Conservation (phyloP, 1,139 yeast genomes). For the Yamadazyma pseudoaaseri region DNA sequence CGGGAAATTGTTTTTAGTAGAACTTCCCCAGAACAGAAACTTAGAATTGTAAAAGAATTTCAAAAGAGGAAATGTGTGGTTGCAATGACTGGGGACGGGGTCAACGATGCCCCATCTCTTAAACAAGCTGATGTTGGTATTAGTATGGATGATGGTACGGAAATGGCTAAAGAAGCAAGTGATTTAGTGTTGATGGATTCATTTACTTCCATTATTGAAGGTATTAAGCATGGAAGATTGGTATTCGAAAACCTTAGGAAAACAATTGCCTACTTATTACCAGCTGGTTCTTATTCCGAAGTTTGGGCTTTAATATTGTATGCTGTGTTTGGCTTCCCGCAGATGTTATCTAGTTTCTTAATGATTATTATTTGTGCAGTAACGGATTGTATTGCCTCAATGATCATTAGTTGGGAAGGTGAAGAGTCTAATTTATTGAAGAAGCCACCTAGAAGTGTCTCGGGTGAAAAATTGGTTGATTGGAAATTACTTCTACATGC, state of each 20-base stretch:
- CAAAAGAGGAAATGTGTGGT: slow-evolving; percentile 44
- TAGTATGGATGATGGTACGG: slow-evolving; percentile 51
- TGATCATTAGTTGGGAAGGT: slow-evolving; percentile 45
- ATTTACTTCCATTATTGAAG: slow-evolving; percentile 48
- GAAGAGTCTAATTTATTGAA: slow-evolving; percentile 44
- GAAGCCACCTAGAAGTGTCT: slow-evolving; percentile 43
- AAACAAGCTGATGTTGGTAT: slow-evolving; percentile 54
- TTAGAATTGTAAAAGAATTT: slow-evolving; percentile 47
- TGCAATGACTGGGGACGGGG: slow-evolving; percentile 57
- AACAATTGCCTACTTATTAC: slow-evolving; percentile 49
- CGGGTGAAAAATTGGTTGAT: slow-evolving; percentile 45
- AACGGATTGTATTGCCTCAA: slow-evolving; percentile 49
- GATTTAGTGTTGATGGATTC: slow-evolving; percentile 46
- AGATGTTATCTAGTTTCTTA: slow-evolving; percentile 47
- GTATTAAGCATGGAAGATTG: slow-evolving; percentile 46
- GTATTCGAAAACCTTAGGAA: slow-evolving; percentile 54
- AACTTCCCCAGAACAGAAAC: slow-evolving; percentile 55
- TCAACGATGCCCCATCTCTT: slow-evolving; percentile 53
- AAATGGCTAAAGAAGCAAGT: slow-evolving; percentile 58
- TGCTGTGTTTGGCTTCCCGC: slow-evolving; percentile 51
- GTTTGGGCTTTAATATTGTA: slow-evolving; percentile 53
- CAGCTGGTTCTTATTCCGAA: slow-evolving; percentile 56
- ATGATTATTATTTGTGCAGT: slow-evolving; percentile 53
- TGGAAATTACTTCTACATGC: slow-evolving; percentile 41
- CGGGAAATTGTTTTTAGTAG: slow-evolving; percentile 50